phyloP scores from a whole-genome alignment of 306 rosid species.

The Trifolium pratense region DNA sequence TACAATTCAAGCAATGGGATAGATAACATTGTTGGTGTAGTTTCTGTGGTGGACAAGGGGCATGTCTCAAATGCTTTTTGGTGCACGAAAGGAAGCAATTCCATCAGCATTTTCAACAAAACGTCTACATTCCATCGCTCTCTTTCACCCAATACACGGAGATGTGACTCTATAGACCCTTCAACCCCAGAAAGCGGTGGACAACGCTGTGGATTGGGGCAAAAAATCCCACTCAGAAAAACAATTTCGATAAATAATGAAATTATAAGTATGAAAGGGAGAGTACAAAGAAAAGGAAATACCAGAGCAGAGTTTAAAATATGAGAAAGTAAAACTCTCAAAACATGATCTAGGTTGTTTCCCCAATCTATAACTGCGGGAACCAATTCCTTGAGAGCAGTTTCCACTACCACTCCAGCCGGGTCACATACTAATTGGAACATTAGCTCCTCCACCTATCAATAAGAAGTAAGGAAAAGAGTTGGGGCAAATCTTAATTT shows the following conservation, averaged over 20 bases:
- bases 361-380: constrained; percentile 95
- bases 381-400: constrained; percentile 78
- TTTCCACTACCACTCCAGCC: constrained; percentile 93
- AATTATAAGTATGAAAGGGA: constrained; percentile 29
- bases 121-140: constrained; percentile 96
- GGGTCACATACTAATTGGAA: constrained; percentile 95
- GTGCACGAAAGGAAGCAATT: constrained; percentile 70
- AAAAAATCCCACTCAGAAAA: constrained; percentile 32
- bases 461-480: constrained; percentile 45
- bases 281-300: constrained; percentile 40
- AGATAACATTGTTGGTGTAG: constrained; percentile 61
- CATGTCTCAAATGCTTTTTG: constrained; percentile 74
- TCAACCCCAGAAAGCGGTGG: constrained; percentile 99
- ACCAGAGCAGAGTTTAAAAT: constrained; percentile 80
- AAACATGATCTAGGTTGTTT: constrained; percentile 77
- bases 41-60: constrained; percentile 69
- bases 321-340: constrained; percentile 71
- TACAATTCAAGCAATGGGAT: constrained; percentile 77
- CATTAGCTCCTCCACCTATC: constrained; percentile 96
- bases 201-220: constrained; percentile 67
- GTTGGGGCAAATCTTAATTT: constrained; percentile 46
- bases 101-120: constrained; percentile 73
- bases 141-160: constrained; percentile 88
- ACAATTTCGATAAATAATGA: neutral
- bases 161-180: constrained; percentile 90